Percentiles rank a stretch among this genome's conserved stretches.
Evolutionary conservation across 495 filamentous ascomycete genomes (phyloP).

Genomic region (Penicillium goetzii): DNA sequence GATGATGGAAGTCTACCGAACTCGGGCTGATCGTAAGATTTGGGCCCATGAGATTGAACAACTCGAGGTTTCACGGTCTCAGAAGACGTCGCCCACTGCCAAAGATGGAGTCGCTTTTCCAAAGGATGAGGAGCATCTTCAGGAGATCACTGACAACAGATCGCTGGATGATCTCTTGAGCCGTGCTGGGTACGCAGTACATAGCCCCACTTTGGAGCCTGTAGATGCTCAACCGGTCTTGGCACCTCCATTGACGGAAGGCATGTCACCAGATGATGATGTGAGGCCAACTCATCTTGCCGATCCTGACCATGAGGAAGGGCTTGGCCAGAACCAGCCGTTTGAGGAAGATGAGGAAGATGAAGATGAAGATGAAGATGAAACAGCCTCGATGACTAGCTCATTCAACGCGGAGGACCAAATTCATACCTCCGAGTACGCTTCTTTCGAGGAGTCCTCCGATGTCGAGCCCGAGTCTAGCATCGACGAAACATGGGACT

Average conservation of each 20-base stretch:
- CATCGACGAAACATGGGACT: slow-evolving; percentile 28
- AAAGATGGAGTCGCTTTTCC: slow-evolving; percentile 14
- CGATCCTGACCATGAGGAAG: slow-evolving; percentile 25
- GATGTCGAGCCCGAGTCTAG: slow-evolving; percentile 20
- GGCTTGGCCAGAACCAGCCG: slow-evolving; percentile 17
- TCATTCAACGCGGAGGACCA: slow-evolving; percentile 22
- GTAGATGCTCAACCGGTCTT: slow-evolving; percentile 28
- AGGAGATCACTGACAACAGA: slow-evolving; percentile 26
- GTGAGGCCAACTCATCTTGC: slow-evolving; percentile 34
- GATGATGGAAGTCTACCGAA: slow-evolving; percentile 68
- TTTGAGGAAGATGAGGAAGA: slow-evolving; percentile 21
- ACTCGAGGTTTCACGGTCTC: slow-evolving; percentile 35
- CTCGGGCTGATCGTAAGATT: slow-evolving; percentile 61
- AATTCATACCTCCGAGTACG: slow-evolving; percentile 21
- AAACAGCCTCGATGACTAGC: slow-evolving; percentile 22
- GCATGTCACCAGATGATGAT: slow-evolving; percentile 30
- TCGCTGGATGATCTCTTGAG: slow-evolving; percentile 55
- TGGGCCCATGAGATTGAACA: slow-evolving; percentile 58
- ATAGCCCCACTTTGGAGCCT: slow-evolving; percentile 29
- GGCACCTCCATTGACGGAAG: slow-evolving; percentile 27
- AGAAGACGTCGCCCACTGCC: slow-evolving; percentile 16
- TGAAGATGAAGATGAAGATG: slow-evolving; percentile 23
- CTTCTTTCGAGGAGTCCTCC: slow-evolving; percentile 21
- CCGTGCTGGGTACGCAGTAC: slow-evolving; percentile 53
- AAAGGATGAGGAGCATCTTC: slow-evolving; percentile 32